These are phyloP conservation scores for Extremus antarcticus DNA, from an alignment of 495 filamentous ascomycete species.

Conservation along the genomic window DNA sequence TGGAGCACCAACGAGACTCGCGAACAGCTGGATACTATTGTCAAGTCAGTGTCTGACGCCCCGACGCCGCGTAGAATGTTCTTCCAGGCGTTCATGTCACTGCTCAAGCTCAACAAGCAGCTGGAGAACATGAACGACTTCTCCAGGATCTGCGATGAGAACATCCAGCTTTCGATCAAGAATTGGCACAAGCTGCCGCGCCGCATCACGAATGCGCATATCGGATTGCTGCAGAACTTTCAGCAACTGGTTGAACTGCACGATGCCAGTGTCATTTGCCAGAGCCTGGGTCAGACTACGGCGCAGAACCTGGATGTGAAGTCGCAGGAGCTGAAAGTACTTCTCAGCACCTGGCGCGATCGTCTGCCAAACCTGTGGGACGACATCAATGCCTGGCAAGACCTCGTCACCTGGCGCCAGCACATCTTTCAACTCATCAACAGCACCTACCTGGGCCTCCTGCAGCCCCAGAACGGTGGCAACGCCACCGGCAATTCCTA, in stretches of 20 bases:
- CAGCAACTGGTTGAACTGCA: slow-evolving; percentile 97
- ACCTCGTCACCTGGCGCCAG: slow-evolving; percentile 96
- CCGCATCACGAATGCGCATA: slow-evolving; percentile 88
- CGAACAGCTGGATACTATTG: slow-evolving; percentile 77
- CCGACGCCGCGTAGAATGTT: slow-evolving; percentile 87
- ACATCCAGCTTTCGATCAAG: slow-evolving; percentile 87
- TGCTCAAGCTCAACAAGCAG: slow-evolving; percentile 86
- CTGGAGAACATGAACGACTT: slow-evolving; percentile 72
- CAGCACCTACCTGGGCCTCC: slow-evolving; percentile 72
- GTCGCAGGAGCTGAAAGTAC: slow-evolving; percentile 87
- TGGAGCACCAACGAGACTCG: slow-evolving; percentile 78
- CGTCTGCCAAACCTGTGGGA: slow-evolving; percentile 96
- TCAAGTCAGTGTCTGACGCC: slow-evolving; percentile 94
- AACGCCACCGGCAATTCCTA: slow-evolving; percentile 66
- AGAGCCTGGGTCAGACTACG: slow-evolving; percentile 75
- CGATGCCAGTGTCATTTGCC: slow-evolving; percentile 91
- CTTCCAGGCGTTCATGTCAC: slow-evolving; percentile 95
- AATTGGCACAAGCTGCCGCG: slow-evolving; percentile 97
- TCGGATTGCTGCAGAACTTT: slow-evolving; percentile 92
- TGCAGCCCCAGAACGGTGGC: slow-evolving; percentile 68
- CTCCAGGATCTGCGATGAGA: slow-evolving; percentile 81
- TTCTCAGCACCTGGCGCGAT: slow-evolving; percentile 91
- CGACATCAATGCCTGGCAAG: slow-evolving; percentile 98
- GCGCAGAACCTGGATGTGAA: slow-evolving; percentile 80
- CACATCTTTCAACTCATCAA: slow-evolving; percentile 99